Percentiles rank a stretch among this genome's conserved stretches.
Evolutionary conservation across 2,329 filamentous ascomycete species (phyloP).

Genomic region (Simplicillium aogashimaense): DNA sequence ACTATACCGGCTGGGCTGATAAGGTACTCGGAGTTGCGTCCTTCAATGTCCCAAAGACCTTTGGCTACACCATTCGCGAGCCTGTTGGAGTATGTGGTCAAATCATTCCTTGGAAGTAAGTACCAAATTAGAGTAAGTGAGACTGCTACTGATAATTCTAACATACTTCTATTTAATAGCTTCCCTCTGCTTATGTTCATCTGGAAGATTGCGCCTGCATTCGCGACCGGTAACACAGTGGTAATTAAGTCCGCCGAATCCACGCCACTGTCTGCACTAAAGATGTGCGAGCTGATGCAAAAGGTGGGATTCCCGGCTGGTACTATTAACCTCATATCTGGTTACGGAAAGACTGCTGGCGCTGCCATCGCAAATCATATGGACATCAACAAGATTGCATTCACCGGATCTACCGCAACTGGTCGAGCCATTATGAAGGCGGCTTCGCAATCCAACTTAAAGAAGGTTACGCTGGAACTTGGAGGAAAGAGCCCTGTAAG

Average conservation of each 20-base stretch:
- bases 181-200: slow-evolving; percentile 68
- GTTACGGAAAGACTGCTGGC: slow-evolving; percentile 66
- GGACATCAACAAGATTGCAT: slow-evolving; percentile 70
- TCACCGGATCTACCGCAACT: slow-evolving; percentile 64
- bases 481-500: slow-evolving; percentile 57
- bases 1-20: slow-evolving; percentile 67
- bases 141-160: background rate
- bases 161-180: slow-evolving; percentile 9
- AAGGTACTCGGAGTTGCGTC: slow-evolving; percentile 78
- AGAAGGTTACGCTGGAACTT: slow-evolving; percentile 70
- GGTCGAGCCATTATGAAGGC: slow-evolving; percentile 69
- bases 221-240: slow-evolving; percentile 61
- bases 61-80: slow-evolving; percentile 60
- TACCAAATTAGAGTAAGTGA: background rate
- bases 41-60: slow-evolving; percentile 52
- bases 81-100: slow-evolving; percentile 64
- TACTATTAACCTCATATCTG: slow-evolving; percentile 65
- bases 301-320: slow-evolving; percentile 68
- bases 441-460: slow-evolving; percentile 61
- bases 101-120: slow-evolving; percentile 69
- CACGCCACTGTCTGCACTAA: slow-evolving; percentile 60
- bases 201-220: slow-evolving; percentile 70
- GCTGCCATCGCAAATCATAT: slow-evolving; percentile 62
- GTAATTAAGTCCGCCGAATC: slow-evolving; percentile 67
- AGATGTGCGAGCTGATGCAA: slow-evolving; percentile 54